Percentiles rank a stretch among this genome's conserved stretches.
Conservation (phyloP, 1,139 yeast genomes). For the Suhomyces kunorum region DNA sequence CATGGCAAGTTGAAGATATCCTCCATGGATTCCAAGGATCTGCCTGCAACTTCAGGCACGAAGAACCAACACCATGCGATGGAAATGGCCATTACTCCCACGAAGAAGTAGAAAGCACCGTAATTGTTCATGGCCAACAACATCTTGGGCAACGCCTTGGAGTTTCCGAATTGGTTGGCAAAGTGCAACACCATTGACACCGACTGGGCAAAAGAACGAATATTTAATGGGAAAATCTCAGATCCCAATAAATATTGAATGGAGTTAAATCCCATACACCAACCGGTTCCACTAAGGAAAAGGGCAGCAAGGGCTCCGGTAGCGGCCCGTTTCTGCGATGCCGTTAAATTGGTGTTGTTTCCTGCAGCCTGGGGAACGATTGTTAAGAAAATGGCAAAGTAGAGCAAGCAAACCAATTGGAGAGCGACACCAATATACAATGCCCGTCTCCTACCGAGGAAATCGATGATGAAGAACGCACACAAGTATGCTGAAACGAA, state of each 20-base stretch:
- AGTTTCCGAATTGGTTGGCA: constrained; percentile 60
- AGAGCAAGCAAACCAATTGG: constrained; percentile 32
- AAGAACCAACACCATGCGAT: constrained; percentile 54
- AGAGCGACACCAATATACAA: constrained; percentile 42
- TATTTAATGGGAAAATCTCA: constrained; percentile 58
- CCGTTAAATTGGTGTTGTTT: constrained; percentile 27
- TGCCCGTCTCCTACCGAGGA: constrained; percentile 46
- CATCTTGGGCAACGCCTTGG: constrained; percentile 59
- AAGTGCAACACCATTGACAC: constrained; percentile 60
- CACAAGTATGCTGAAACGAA: constrained; percentile 44
- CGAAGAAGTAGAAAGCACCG: constrained; percentile 59
- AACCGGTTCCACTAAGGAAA: constrained; percentile 56
- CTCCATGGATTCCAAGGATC: constrained; percentile 58
- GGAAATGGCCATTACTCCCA: constrained; percentile 43
- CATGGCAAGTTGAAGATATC: constrained; percentile 60
- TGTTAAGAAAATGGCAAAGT: constrained; percentile 49
- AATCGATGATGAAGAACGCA: constrained; percentile 51
- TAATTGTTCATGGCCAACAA: constrained; percentile 46
- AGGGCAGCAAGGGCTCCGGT: constrained; percentile 55
- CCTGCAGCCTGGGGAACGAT: constrained; percentile 49
- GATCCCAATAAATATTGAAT: constrained; percentile 60
- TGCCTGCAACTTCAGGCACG: constrained; percentile 55
- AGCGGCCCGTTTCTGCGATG: constrained; percentile 40
- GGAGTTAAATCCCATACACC: constrained; percentile 65
- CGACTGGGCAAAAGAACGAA: constrained; percentile 56